Evolutionary conservation across 1,284 basidiomycete genomes (phyloP).

Genomic region (Trichosporon faecale): DNA sequence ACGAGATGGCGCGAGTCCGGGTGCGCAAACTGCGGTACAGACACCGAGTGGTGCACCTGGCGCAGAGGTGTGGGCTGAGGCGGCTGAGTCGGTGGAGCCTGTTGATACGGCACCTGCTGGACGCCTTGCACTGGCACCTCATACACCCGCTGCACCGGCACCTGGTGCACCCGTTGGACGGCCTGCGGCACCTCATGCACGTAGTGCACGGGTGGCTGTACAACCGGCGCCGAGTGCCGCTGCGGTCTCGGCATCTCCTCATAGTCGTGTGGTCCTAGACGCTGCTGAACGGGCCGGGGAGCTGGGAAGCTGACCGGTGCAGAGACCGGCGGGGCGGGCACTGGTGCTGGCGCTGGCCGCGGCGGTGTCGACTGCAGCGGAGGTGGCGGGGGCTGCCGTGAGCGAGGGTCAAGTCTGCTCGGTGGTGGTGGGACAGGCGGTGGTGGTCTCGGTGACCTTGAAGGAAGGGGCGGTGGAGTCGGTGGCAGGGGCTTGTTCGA

Average conservation of each 20-base stretch:
- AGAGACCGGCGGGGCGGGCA: background rate
- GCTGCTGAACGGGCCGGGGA: background rate
- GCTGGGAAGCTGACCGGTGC: background rate
- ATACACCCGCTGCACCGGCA: background rate
- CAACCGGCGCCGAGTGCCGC: background rate
- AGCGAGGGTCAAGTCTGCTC: background rate
- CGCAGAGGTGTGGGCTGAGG: background rate
- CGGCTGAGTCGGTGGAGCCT: background rate
- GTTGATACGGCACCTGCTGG: background rate
- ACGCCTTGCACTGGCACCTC: background rate
- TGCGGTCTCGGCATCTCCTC: background rate
- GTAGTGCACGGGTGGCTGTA: background rate
- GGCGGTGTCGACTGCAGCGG: background rate
- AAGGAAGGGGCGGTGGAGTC: background rate
- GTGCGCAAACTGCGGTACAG: background rate
- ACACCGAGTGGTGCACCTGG: background rate
- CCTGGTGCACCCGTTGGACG: background rate
- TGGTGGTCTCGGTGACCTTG: background rate
- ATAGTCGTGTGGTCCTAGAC: background rate
- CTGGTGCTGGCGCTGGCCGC: background rate
- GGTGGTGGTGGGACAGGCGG: background rate
- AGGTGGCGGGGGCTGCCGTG: background rate
- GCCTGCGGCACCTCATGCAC: background rate
- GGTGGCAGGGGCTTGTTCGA: slow-evolving; percentile 2
- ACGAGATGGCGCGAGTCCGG: background rate